A percentile compares a stretch with the other conserved stretches of the same genome.
Evolutionary conservation across 139 green algal species (phyloP).

Genomic region (Tetradesmus obliquus): DNA sequence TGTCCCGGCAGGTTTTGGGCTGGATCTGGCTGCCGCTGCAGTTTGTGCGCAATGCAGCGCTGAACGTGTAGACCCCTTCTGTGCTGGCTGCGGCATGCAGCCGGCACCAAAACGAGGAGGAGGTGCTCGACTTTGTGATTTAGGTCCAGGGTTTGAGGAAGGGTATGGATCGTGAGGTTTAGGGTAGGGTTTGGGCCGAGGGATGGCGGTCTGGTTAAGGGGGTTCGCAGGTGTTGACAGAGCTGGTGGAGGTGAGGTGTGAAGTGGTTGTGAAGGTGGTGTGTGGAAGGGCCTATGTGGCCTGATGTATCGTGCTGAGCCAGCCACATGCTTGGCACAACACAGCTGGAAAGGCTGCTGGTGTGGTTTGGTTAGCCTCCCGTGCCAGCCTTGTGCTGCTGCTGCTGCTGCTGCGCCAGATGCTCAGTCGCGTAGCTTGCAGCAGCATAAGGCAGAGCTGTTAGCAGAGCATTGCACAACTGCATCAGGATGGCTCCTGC

Average conservation of each 20-base stretch:
- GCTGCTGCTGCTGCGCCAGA: neutral
- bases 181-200: neutral
- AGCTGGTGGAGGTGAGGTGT: neutral
- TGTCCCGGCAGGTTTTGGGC: no score
- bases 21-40: slow-evolving; percentile 46
- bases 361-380: neutral
- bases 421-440: no score
- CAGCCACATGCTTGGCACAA: neutral
- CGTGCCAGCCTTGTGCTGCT: neutral
- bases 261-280: neutral
- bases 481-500: neutral
- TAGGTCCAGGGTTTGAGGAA: neutral
- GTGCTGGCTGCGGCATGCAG: neutral
- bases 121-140: slow-evolving; percentile 34
- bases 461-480: neutral
- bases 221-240: no score
- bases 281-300: neutral
- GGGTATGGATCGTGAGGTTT: neutral
- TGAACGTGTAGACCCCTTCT: slow-evolving; percentile 28
- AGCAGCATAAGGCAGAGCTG: no score
- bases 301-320: neutral
- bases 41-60: slow-evolving; percentile 48
- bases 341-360: neutral
- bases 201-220: no score
- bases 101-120: slow-evolving; percentile 1